Base-by-base conservation (phyloP, 2,329 filamentous ascomycete genomes). In the Talaromyces sp. region DNA sequence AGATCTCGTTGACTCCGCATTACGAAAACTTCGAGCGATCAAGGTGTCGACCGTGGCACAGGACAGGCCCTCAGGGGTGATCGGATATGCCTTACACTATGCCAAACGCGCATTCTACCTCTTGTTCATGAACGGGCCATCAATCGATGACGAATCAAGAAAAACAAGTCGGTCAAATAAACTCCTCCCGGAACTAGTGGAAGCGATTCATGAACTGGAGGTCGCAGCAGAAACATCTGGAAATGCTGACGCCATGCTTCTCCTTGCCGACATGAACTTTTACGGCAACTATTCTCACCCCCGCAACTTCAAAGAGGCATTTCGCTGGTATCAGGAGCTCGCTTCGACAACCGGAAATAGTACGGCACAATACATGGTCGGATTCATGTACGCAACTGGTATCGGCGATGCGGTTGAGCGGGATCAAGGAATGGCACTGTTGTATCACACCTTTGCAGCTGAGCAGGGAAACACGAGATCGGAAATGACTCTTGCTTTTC, bases 401-500 rank as follows among this genome's bases (percentile, higher is more conserved):
- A 84, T 99, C 65, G 93, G 92, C 17, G 87, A 87, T 37, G 89
- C 89, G 1, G 91, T 97, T 6, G 86, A 91, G 74, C 86, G 87
- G 50, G 91, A 99, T 72, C 95, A 98, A 79, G 93, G 93, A 11
- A 93, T 92, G 78, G 92, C 95, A 3, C 83, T 98, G 71, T 82
- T 98, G 47, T 98, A 97, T 77, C 94, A 99, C 77, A 96, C 92
- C 0, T 95, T 98, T 75, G 94, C 95, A 0, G 95, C 95, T 0
- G 84, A 93, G 69, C 87, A 87, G 63, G 94, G 92, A 22, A 88
- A 97, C 73, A 90, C 89, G 17, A 86, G 89, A 63, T 94, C 94
- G 6, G 90, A 98, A 78, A 98, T 99, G 95, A 94, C 93, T 0
- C 84, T 96, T 6, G 96, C 89, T 3, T 96, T 93, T 72, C 88